Evolutionary conservation across 495 filamentous ascomycete species (phyloP), one percentile per base, ranked within the genome.

Genomic region (Penicillium antarcticum): DNA sequence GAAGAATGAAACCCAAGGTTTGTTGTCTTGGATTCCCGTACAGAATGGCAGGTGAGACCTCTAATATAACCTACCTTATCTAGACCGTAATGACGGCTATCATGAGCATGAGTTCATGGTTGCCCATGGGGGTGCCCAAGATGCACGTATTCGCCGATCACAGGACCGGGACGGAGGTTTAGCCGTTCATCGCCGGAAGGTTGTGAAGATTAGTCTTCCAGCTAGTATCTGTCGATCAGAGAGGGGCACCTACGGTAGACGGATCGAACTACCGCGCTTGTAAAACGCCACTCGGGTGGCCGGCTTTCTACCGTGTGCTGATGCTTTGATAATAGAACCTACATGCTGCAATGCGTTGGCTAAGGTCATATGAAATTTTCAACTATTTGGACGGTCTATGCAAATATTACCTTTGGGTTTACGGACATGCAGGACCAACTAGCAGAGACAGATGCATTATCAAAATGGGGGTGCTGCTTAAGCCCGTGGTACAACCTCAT

Each of bases 111-210:
- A 32, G 37, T 13, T 26, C 38, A 31, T 34, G 24, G 11, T 34
- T 49, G 37, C 36, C 38, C 33, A 62, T 52, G 45, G 19, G 26
- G 34, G 39, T 48, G 13, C 17, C 21, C 32, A 34, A n/a, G 34
- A 18, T 31, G 34, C 23, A 34, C 34, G 41, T 13, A 35, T 13
- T 3, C 37, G 29, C 61, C 61, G 61, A 56, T 65, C 61, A 65
- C 61, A 52, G 41, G 61, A 65, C 43, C 61, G 61, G 61, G 26
- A 54, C 39, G 24, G 51, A 45, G 41, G 34, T 31, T 17, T 21
- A 24, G 47, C 47, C 47, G 47, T 42, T 42, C 18, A 34, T 34
- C 37, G 46, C 12, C 46, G 23, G 21, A 40, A 7, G 3, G 5
- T 33, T 9, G n/a, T 33, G 4, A 33, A 16, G 5, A 19, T 24